These are phyloP conservation scores for Dioscorea alata DNA, from an alignment of 106 monocot species.

Conservation along the genomic window DNA sequence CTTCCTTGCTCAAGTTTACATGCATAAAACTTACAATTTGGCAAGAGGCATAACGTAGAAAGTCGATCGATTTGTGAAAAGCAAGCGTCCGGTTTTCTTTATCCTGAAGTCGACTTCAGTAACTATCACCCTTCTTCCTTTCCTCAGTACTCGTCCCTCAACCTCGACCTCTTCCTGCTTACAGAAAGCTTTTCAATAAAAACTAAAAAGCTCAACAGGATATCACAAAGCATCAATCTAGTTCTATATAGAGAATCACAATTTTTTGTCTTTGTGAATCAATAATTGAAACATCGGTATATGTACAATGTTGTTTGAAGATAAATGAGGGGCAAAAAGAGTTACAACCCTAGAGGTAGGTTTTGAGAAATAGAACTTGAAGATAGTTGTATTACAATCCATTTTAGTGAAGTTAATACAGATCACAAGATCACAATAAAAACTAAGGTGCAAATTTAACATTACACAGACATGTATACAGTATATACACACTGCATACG, in stretches of 20 bases:
- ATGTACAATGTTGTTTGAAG: neutral
- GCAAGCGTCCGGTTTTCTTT: constrained; percentile 33
- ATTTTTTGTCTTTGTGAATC: neutral
- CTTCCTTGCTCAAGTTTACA: neutral
- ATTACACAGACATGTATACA: too few relatives aligned
- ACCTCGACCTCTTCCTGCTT: constrained; percentile 52
- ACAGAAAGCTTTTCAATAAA: neutral
- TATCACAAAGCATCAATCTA: neutral
- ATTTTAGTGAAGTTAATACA: too few relatives aligned
- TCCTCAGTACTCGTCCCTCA: constrained; percentile 38
- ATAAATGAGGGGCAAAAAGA: too few relatives aligned
- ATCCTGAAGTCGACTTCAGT: constrained; percentile 36
- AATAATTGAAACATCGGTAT: neutral
- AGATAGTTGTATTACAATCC: too few relatives aligned
- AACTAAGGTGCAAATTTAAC: too few relatives aligned
- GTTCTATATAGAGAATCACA: neutral
- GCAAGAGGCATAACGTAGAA: constrained; percentile 52
- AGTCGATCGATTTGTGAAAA: constrained; percentile 49
- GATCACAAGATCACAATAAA: too few relatives aligned
- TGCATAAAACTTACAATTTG: constrained; percentile 24
- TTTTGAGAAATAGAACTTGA: too few relatives aligned
- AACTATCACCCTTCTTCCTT: constrained; percentile 59
- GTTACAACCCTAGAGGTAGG: too few relatives aligned
- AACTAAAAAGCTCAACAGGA: neutral
- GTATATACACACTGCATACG: too few relatives aligned